phyloP scores from a whole-genome alignment of 257 asterid species.

The Penstemon eatonii region DNA sequence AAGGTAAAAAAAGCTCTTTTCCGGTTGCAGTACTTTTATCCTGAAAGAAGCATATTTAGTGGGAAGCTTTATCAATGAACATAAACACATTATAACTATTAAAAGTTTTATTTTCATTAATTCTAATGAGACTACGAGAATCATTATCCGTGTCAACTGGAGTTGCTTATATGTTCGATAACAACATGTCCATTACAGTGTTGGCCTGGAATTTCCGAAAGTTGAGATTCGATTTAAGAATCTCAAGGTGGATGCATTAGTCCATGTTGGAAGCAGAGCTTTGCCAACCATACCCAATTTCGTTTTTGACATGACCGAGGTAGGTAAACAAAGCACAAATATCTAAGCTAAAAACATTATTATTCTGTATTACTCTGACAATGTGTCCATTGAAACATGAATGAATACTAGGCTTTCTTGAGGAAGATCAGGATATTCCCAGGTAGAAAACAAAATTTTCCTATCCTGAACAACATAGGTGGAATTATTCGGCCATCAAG shows the following conservation, averaged over 20 bases:
- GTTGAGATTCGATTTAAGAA: constrained; percentile 67
- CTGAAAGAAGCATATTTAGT: neutral
- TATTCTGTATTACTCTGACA: constrained; percentile 27
- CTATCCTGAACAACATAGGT: constrained; percentile 55
- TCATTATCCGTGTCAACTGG: neutral
- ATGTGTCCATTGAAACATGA: constrained; percentile 22
- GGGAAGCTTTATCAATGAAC: neutral
- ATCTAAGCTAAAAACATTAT: constrained; percentile 13
- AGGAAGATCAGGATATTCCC: constrained; percentile 59
- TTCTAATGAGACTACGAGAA: too few species aligned
- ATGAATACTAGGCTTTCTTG: constrained; percentile 44
- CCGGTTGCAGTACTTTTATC: neutral
- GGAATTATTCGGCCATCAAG: constrained; percentile 68
- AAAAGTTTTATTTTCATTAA: neutral
- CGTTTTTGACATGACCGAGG: constrained; percentile 71
- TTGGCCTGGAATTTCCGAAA: constrained; percentile 60
- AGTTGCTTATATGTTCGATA: neutral
- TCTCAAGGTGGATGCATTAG: constrained; percentile 63
- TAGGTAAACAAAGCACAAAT: constrained; percentile 22
- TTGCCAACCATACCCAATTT: constrained; percentile 78
- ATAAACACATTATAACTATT: neutral
- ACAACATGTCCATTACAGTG: constrained; percentile 37
- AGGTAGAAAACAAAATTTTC: constrained; percentile 47
- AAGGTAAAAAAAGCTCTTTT: neutral
- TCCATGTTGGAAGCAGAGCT: constrained; percentile 73